A percentile compares a stretch with the other conserved stretches of the same genome.
These are phyloP conservation scores for Amanita pallidorosea DNA, from an alignment of 768 basidiomycete species.

Conservation along the genomic window DNA sequence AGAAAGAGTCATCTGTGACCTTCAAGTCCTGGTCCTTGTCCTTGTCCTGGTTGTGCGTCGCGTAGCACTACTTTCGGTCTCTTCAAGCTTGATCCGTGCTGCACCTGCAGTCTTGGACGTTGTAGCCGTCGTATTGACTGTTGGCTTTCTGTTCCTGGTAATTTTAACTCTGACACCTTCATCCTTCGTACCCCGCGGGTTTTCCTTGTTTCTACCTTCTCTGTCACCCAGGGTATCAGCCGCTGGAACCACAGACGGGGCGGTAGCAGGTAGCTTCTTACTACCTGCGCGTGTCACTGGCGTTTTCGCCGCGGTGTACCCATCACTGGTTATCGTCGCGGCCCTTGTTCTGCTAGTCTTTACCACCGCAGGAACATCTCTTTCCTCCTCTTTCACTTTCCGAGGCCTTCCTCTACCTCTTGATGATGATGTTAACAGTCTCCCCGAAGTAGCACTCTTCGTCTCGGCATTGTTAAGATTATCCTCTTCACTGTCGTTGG, in stretches of 20 bases:
- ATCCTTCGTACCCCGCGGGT: neutral
- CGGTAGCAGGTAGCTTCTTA: conserved; percentile 2
- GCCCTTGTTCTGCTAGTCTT: neutral
- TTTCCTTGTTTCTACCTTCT: neutral
- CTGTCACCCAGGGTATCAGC: neutral
- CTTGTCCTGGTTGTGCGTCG: neutral
- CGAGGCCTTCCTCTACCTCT: neutral
- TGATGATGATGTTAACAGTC: neutral
- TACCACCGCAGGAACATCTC: neutral
- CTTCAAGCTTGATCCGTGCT: neutral
- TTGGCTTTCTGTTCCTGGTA: neutral
- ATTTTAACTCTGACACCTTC: conserved; percentile 3
- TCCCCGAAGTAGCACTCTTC: neutral
- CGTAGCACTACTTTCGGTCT: neutral
- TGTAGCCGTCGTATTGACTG: neutral
- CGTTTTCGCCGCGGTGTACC: neutral
- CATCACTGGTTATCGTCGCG: neutral
- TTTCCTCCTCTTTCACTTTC: conserved; percentile 3
- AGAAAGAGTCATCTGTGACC: neutral
- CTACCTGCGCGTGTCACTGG: conserved; percentile 1
- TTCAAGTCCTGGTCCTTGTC: neutral
- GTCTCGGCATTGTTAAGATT: neutral
- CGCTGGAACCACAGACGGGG: neutral
- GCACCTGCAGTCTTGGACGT: too few species aligned
- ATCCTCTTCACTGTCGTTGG: neutral